Percentiles rank a stretch among this genome's conserved stretches.
These are phyloP conservation scores for Yamadazyma pseudoaaseri DNA, from an alignment of 1,139 yeast genomes.

Conservation along the genomic window DNA sequence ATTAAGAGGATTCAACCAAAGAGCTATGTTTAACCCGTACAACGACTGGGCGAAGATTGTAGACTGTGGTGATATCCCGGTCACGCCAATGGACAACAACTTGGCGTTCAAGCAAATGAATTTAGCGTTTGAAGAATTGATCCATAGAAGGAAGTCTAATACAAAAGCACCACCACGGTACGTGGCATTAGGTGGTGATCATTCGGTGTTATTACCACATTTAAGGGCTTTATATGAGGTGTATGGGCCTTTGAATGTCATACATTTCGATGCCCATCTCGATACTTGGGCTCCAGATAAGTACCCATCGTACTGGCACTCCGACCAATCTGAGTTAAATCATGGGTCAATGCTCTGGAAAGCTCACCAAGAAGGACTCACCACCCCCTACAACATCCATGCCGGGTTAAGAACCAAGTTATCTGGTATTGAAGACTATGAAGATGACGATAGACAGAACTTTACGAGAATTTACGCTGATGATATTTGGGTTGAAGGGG, in stretches of 20 bases:
- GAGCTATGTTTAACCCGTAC: slow-evolving; percentile 68
- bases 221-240: slow-evolving; percentile 56
- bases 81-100: slow-evolving; percentile 72
- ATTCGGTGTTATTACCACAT: slow-evolving; percentile 69
- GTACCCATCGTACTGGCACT: slow-evolving; percentile 68
- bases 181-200: slow-evolving; percentile 77
- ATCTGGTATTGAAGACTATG: slow-evolving; percentile 60
- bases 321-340: slow-evolving; percentile 61
- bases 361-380: slow-evolving; percentile 66
- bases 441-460: slow-evolving; percentile 63
- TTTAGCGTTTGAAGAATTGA: slow-evolving; percentile 59
- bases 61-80: slow-evolving; percentile 83
- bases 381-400: slow-evolving; percentile 58
- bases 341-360: slow-evolving; percentile 85
- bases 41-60: slow-evolving; percentile 63
- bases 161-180: slow-evolving; percentile 51
- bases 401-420: slow-evolving; percentile 73
- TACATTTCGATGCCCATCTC: slow-evolving; percentile 78
- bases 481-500: slow-evolving; percentile 65
- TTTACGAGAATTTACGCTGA: slow-evolving; percentile 66
- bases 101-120: slow-evolving; percentile 74
- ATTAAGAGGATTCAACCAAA: slow-evolving; percentile 63
- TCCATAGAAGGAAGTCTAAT: slow-evolving; percentile 30
- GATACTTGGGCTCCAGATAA: slow-evolving; percentile 78
- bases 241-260: slow-evolving; percentile 65